phyloP scores from a whole-genome alignment of 1,284 basidiomycete genomes.

The Limonomyces culmigenus region DNA sequence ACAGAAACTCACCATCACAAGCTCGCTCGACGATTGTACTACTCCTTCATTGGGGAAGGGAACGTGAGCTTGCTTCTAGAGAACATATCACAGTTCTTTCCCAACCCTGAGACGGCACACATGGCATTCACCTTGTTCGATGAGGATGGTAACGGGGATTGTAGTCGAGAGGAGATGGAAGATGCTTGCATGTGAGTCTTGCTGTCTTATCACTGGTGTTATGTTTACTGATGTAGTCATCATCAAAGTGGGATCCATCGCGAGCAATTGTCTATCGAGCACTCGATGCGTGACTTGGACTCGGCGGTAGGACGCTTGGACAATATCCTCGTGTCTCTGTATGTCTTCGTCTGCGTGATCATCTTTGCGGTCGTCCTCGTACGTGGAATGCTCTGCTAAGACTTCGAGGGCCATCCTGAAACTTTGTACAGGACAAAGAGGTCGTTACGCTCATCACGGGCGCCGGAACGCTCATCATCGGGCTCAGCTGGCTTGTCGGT shows the following conservation, averaged over 20 bases:
- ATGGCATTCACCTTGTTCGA: conserved; percentile 66
- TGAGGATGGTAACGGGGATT: conserved; percentile 71
- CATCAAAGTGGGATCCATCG: conserved; percentile 55
- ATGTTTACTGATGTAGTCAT: conserved; percentile 1
- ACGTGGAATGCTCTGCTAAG: not conserved
- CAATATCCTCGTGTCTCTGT: conserved; percentile 55
- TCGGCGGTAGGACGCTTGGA: conserved; percentile 73
- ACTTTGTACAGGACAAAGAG: conserved; percentile 46
- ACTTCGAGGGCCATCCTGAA: too few species aligned
- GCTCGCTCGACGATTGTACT: conserved; percentile 76
- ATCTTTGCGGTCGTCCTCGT: conserved; percentile 65
- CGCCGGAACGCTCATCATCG: conserved; percentile 60
- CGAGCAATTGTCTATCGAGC: conserved; percentile 71
- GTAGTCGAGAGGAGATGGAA: conserved; percentile 59
- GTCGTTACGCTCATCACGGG: conserved; percentile 63
- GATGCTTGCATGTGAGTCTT: conserved; percentile 54
- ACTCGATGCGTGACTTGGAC: conserved; percentile 84
- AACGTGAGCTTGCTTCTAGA: conserved; percentile 42
- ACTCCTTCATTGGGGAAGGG: conserved; percentile 63
- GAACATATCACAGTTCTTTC: conserved; percentile 67
- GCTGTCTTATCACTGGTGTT: not conserved
- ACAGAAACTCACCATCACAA: conserved; percentile 15
- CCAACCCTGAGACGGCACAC: conserved; percentile 46
- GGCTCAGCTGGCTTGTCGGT: conserved; percentile 84
- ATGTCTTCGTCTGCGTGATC: conserved; percentile 49